A percentile compares a stretch with the other conserved stretches of the same genome.
Conservation (phyloP, 108 stramenopile species). For the Nitzschia palea region DNA sequence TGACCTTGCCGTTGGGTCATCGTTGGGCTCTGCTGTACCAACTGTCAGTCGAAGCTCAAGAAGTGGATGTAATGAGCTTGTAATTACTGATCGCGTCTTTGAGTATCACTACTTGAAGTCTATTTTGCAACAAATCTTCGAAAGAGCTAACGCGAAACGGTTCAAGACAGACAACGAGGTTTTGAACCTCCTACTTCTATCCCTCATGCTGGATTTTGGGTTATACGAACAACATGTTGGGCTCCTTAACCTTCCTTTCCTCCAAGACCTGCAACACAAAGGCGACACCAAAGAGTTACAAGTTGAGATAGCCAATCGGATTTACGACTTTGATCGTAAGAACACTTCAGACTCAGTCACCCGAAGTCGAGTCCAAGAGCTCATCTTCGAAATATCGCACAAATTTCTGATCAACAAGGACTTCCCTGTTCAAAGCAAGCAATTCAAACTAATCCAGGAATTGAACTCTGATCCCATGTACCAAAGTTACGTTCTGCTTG, state of each 20-base stretch:
- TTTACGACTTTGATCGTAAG: constrained; percentile 37
- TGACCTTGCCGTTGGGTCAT: constrained; percentile 26
- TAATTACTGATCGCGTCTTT: constrained; percentile 30
- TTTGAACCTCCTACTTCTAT: constrained; percentile 26
- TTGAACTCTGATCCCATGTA: constrained; percentile 33
- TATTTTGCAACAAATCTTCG: constrained; percentile 19
- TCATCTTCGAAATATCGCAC: constrained; percentile 28
- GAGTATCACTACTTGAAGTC: constrained; percentile 25
- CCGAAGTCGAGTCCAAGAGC: constrained; percentile 25
- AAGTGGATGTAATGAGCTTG: constrained; percentile 13
- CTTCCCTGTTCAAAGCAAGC: constrained; percentile 22
- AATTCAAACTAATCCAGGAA: constrained; percentile 34
- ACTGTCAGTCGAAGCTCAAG: constrained; percentile 7
- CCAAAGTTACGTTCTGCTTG: constrained; percentile 33
- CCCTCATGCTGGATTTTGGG: constrained; percentile 38
- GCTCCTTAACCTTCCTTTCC: constrained; percentile 27
- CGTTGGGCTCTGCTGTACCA: constrained; percentile 9
- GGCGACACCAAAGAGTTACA: constrained; percentile 33
- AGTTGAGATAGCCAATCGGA: constrained; percentile 32
- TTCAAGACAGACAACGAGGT: constrained; percentile 38
- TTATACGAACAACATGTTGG: constrained; percentile 26
- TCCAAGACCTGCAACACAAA: constrained; percentile 26
- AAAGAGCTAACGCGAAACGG: constrained; percentile 7
- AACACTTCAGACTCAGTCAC: constrained; percentile 29
- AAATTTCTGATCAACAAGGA: constrained; percentile 37